Conservation (phyloP, 1,139 yeast genomes). For the Suhomyces maxii region DNA sequence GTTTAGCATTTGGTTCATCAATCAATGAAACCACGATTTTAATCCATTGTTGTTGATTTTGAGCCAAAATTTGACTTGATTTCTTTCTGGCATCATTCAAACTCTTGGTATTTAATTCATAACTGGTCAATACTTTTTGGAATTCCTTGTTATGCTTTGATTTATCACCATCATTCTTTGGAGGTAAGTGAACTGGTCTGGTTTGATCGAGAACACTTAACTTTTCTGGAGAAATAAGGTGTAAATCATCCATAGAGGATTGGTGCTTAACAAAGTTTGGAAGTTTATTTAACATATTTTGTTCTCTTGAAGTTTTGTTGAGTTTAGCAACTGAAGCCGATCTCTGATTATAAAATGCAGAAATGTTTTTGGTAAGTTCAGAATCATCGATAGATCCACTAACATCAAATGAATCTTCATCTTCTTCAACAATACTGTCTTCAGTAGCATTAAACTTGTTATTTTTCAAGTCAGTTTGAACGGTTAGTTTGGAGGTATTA, state of each 20-base stretch:
- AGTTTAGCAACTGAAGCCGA: constrained; percentile 37
- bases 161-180: constrained; percentile 37
- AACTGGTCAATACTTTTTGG: constrained; percentile 32
- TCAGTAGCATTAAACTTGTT: constrained; percentile 14
- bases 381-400: constrained; percentile 24
- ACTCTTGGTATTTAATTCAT: constrained; percentile 28
- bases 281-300: constrained; percentile 36
- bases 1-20: constrained; percentile 20
- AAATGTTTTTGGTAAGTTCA: constrained; percentile 38
- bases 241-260: constrained; percentile 43
- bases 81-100: constrained; percentile 23
- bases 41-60: constrained; percentile 32
- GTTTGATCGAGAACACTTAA: constrained; percentile 42
- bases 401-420: constrained; percentile 10
- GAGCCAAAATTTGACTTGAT: constrained; percentile 18
- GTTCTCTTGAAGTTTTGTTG: constrained; percentile 34
- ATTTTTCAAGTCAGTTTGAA: constrained; percentile 8
- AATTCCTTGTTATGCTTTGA: constrained; percentile 42
- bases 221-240: constrained; percentile 44
- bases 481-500: constrained; percentile 14
- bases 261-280: constrained; percentile 44
- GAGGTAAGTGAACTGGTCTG: constrained; percentile 49
- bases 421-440: constrained; percentile 21
- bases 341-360: constrained; percentile 39
- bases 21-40: constrained; percentile 19